phyloP scores from a whole-genome alignment of 176 grass and related monocot genomes.

The Hordeum vulgare region DNA sequence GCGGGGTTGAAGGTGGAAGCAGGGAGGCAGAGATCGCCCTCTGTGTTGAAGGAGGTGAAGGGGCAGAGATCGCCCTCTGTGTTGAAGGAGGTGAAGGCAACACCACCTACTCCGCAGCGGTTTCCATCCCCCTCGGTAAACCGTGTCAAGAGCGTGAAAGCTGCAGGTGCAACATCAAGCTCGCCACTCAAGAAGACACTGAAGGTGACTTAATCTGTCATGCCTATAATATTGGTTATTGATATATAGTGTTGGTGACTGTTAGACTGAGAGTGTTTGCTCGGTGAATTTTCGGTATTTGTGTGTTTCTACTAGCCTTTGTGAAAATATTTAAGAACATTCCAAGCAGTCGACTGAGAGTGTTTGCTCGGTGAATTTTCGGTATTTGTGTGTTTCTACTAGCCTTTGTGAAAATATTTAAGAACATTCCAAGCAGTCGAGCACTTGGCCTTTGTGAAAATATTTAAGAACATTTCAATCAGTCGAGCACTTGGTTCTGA shows the following conservation, averaged over 20 bases:
- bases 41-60: slow-evolving; percentile 68
- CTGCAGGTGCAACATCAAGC: slow-evolving; percentile 16
- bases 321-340: no score
- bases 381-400: not conserved
- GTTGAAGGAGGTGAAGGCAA: slow-evolving; percentile 73
- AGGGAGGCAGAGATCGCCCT: slow-evolving; percentile 39
- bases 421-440: no score
- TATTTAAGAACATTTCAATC: not conserved
- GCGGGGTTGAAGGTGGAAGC: slow-evolving; percentile 46
- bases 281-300: not conserved
- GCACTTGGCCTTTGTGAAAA: no score
- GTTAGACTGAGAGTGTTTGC: not conserved
- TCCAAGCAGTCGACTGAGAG: no score
- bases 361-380: not conserved
- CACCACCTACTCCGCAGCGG: slow-evolving; percentile 77
- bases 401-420: not conserved
- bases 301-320: not conserved
- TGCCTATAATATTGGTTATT: not conserved
- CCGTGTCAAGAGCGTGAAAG: slow-evolving; percentile 43
- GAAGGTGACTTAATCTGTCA: slow-evolving; percentile 39
- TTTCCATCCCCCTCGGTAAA: slow-evolving; percentile 65
- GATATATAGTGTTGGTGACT: not conserved
- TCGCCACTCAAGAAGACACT: slow-evolving; percentile 69
- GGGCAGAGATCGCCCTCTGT: slow-evolving; percentile 47
- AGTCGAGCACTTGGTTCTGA: not conserved